phyloP scores from a whole-genome alignment of 495 filamentous ascomycete species.

The Bacidia gigantensis region DNA sequence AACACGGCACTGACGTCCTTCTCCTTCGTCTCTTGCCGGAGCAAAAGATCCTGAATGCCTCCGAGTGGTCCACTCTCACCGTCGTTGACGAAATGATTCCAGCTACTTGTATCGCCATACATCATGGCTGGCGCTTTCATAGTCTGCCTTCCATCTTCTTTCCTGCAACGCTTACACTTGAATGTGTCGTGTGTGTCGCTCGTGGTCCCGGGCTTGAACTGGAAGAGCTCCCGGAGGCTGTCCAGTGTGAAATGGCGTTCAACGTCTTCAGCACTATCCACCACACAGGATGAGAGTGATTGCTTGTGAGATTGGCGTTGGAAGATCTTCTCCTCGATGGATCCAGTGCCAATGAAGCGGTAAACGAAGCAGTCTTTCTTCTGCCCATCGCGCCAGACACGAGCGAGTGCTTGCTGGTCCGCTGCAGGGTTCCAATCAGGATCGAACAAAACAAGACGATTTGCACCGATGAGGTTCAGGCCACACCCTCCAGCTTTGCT shows the following conservation, averaged over 20 bases:
- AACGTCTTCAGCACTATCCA: conserved; percentile 91
- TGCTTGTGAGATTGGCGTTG: conserved; percentile 98
- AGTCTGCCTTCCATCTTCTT: conserved; percentile 68
- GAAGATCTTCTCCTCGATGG: conserved; percentile 99
- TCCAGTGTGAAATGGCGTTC: conserved; percentile 92
- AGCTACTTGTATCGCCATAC: conserved; percentile 96
- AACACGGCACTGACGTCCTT: conserved; percentile 84
- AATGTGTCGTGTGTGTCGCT: conserved; percentile 98
- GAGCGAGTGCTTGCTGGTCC: conserved; percentile 91
- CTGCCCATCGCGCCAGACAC: conserved; percentile 97
- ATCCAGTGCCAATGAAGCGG: conserved; percentile 93
- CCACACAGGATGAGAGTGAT: conserved; percentile 90
- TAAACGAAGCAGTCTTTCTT: conserved; percentile 99
- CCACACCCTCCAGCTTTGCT: conserved; percentile 95
- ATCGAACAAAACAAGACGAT: conserved; percentile 92
- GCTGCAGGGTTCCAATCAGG: conserved; percentile 99
- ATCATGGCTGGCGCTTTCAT: conserved; percentile 87
- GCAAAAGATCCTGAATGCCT: conserved; percentile 78
- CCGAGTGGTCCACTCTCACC: conserved; percentile 52
- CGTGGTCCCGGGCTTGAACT: conserved; percentile 67
- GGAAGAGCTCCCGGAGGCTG: conserved; percentile 79
- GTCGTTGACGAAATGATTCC: conserved; percentile 90
- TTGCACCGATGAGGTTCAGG: conserved; percentile 92
- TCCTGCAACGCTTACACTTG: conserved; percentile 84
- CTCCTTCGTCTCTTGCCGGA: conserved; percentile 73